These are phyloP conservation scores for Prunus mira DNA, from an alignment of 306 rosid species.

Conservation along the genomic window DNA sequence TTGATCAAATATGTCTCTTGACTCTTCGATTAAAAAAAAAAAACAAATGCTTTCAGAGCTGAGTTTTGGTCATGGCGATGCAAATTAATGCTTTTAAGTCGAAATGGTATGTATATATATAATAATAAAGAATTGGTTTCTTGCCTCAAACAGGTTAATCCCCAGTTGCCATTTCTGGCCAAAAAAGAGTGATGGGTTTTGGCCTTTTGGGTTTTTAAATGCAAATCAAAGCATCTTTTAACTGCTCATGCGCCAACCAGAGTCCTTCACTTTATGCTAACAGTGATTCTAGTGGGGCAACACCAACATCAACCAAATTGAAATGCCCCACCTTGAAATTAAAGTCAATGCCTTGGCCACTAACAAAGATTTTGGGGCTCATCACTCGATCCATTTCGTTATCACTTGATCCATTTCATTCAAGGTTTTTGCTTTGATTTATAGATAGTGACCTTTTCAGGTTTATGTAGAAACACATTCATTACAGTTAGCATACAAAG, in stretches of 20 bases:
- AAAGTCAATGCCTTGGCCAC: constrained; percentile 18
- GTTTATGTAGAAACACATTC: not conserved
- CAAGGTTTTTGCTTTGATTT: not conserved
- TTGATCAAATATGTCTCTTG: not conserved
- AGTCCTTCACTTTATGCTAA: not conserved
- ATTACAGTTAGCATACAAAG: too few species aligned
- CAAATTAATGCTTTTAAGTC: not conserved
- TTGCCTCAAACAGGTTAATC: not conserved
- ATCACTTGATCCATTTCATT: not conserved
- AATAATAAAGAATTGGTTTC: not conserved
- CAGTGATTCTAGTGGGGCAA: not conserved
- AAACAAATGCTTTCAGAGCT: not conserved
- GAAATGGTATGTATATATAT: not conserved
- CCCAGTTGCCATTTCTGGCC: constrained; percentile 4
- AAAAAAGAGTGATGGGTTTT: not conserved
- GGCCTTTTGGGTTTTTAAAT: not conserved
- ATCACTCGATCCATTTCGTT: not conserved
- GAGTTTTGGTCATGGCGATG: not conserved
- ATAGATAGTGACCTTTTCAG: not conserved
- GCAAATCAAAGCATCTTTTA: not conserved
- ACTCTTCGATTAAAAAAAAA: not conserved
- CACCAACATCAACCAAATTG: not conserved
- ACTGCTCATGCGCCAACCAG: not conserved
- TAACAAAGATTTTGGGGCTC: not conserved
- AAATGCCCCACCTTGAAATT: not conserved